These are phyloP conservation scores for Diutina pseudorugosa DNA, from an alignment of 1,139 yeast species.

Conservation along the genomic window DNA sequence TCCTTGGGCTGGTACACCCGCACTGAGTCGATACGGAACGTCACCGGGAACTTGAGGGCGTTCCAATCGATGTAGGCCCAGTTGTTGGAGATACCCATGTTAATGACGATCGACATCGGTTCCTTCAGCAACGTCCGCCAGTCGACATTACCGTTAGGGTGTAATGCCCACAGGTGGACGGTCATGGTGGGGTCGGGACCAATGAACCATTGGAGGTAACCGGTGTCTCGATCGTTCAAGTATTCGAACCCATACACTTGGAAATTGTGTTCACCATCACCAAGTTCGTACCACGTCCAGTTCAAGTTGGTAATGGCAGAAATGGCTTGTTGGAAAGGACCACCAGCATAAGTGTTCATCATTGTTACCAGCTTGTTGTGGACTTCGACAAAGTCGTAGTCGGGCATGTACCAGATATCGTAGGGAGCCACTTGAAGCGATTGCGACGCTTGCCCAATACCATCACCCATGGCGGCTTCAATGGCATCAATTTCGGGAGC, in stretches of 20 bases:
- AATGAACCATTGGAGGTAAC: slow-evolving; percentile 75
- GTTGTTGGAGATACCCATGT: slow-evolving; percentile 66
- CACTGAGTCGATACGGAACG: slow-evolving; percentile 60
- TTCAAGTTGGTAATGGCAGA: slow-evolving; percentile 65
- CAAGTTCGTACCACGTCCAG: slow-evolving; percentile 20
- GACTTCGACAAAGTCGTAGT: slow-evolving; percentile 57
- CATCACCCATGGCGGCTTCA: slow-evolving; percentile 48
- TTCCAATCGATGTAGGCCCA: slow-evolving; percentile 85
- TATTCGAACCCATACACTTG: slow-evolving; percentile 40
- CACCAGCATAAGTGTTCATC: slow-evolving; percentile 73
- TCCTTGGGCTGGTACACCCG: slow-evolving; percentile 65
- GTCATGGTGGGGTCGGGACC: slow-evolving; percentile 61
- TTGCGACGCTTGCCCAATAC: slow-evolving; percentile 62
- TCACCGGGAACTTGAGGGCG: slow-evolving; percentile 53
- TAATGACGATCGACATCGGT: slow-evolving; percentile 29
- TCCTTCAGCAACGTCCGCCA: slow-evolving; percentile 17
- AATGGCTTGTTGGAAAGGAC: slow-evolving; percentile 77
- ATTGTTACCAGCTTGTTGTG: slow-evolving; percentile 48
- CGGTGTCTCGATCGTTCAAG: slow-evolving; percentile 48
- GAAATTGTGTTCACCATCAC: slow-evolving; percentile 12
- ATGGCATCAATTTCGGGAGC: slow-evolving; percentile 83
- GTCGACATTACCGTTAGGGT: slow-evolving; percentile 42
- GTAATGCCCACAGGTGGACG: slow-evolving; percentile 47
- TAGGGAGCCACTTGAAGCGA: slow-evolving; percentile 76
- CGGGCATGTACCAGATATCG: slow-evolving; percentile 80